phyloP scores from a whole-genome alignment of 2,329 filamentous ascomycete genomes.

The Xylaria sp. region DNA sequence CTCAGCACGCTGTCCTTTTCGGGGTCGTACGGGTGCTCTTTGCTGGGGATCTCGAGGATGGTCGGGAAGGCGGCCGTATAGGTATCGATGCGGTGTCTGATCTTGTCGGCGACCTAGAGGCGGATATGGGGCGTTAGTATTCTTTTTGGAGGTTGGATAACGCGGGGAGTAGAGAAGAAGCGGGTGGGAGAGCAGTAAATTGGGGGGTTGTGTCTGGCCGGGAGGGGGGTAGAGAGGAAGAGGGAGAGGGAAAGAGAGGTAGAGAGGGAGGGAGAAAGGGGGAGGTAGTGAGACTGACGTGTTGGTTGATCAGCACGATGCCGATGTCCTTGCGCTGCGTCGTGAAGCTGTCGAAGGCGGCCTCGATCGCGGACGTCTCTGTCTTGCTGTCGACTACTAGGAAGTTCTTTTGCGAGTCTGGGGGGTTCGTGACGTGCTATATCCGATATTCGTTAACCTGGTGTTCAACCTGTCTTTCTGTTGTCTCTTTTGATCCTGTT shows the following conservation, averaged over 20 bases:
- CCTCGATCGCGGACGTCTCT: constrained; percentile 86
- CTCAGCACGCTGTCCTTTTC: constrained; percentile 98
- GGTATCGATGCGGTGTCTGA: constrained; percentile 88
- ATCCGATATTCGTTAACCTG: background rate
- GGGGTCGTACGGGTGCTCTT: constrained; percentile 98
- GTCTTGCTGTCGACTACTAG: constrained; percentile 96
- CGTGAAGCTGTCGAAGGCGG: constrained; percentile 89
- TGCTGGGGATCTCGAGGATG: constrained; percentile 95
- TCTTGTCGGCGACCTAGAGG: constrained; percentile 86
- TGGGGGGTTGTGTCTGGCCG: too few relatives aligned
- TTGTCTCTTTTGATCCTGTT: background rate
- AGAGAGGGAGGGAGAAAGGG: background rate
- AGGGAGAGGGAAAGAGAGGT: background rate
- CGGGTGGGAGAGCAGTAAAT: too few relatives aligned
- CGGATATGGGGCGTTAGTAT: constrained; percentile 6
- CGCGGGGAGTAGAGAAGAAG: too few relatives aligned
- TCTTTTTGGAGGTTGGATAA: background rate
- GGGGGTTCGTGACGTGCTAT: constrained; percentile 89
- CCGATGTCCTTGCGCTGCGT: constrained; percentile 94
- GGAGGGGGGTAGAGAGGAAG: too few relatives aligned
- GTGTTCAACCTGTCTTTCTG: background rate
- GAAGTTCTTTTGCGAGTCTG: constrained; percentile 96
- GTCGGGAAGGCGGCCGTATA: constrained; percentile 97
- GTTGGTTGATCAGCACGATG: constrained; percentile 96
- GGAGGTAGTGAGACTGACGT: constrained; percentile 70